phyloP scores from a whole-genome alignment of 78 protist genomes.

The Speleostelium caveatum region DNA sequence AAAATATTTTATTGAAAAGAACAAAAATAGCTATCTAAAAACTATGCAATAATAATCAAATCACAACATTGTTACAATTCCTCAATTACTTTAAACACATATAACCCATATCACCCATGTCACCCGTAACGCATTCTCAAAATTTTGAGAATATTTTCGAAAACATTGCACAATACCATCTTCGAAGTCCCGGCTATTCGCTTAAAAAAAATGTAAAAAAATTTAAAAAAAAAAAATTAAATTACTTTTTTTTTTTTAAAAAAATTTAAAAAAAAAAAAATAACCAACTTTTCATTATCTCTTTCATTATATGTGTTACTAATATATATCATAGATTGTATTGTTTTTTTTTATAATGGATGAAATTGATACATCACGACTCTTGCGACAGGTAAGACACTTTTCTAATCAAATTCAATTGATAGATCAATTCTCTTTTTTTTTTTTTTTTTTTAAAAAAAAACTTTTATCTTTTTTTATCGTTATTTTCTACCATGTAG shows the following conservation, averaged over 20 bases:
- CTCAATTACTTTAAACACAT: neutral
- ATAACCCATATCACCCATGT: too few species aligned
- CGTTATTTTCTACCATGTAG: neutral
- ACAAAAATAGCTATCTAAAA: neutral
- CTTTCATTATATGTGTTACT: neutral
- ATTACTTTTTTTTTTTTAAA: too few species aligned
- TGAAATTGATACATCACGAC: neutral
- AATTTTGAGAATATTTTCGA: neutral
- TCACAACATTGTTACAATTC: neutral
- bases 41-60: too few species aligned
- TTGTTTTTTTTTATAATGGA: neutral
- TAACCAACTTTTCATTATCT: neutral
- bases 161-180: neutral
- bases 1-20: conserved; percentile 5
- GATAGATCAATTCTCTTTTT: neutral
- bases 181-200: neutral
- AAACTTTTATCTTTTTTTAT: too few species aligned
- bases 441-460: neutral
- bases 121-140: too few species aligned
- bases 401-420: neutral
- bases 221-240: too few species aligned
- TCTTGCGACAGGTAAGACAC: conserved; percentile 19
- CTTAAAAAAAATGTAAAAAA: neutral
- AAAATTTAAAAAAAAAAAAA: too few species aligned
- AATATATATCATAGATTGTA: neutral